A percentile compares a stretch with the other conserved stretches of the same genome.
These are phyloP conservation scores for Candida morakotiae DNA, from an alignment of 805 yeast genomes.

Conservation along the genomic window DNA sequence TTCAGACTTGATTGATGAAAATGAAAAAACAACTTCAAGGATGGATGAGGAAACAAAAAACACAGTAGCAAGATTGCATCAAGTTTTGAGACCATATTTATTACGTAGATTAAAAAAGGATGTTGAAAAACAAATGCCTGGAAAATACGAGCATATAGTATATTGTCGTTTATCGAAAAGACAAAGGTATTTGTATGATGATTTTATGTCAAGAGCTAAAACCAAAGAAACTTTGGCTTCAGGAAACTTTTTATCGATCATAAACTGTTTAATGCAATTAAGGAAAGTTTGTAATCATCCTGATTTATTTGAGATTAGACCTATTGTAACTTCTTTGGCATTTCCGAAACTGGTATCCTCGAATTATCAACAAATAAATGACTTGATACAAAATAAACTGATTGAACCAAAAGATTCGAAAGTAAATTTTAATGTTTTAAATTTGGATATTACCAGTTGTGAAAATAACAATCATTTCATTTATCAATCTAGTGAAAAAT, in stretches of 20 bases:
- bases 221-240: slow-evolving; percentile 90
- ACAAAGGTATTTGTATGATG: slow-evolving; percentile 89
- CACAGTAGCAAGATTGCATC: slow-evolving; percentile 86
- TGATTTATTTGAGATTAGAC: slow-evolving; percentile 92
- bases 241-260: slow-evolving; percentile 91
- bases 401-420: slow-evolving; percentile 6
- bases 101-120: slow-evolving; percentile 90
- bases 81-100: slow-evolving; percentile 87
- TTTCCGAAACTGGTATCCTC: slow-evolving; percentile 61
- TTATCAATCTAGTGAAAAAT: slow-evolving; percentile 35
- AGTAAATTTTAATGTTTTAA: slow-evolving; percentile 55
- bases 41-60: slow-evolving; percentile 75
- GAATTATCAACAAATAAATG: slow-evolving; percentile 40
- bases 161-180: slow-evolving; percentile 90
- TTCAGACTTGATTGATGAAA: slow-evolving; percentile 40
- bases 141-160: slow-evolving; percentile 90
- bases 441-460: slow-evolving; percentile 50
- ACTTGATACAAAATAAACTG: slow-evolving; percentile 17
- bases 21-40: slow-evolving; percentile 28
- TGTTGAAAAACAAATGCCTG: slow-evolving; percentile 99
- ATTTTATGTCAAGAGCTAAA: slow-evolving; percentile 94
- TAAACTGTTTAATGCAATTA: slow-evolving; percentile 95
- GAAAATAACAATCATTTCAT: slow-evolving; percentile 46
- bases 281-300: slow-evolving; percentile 97
- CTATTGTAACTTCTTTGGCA: slow-evolving; percentile 86